Percentiles rank a stretch among this genome's conserved stretches.
phyloP scores from a whole-genome alignment of 1,284 basidiomycete species.

The Lentinula novae-zelandiae region DNA sequence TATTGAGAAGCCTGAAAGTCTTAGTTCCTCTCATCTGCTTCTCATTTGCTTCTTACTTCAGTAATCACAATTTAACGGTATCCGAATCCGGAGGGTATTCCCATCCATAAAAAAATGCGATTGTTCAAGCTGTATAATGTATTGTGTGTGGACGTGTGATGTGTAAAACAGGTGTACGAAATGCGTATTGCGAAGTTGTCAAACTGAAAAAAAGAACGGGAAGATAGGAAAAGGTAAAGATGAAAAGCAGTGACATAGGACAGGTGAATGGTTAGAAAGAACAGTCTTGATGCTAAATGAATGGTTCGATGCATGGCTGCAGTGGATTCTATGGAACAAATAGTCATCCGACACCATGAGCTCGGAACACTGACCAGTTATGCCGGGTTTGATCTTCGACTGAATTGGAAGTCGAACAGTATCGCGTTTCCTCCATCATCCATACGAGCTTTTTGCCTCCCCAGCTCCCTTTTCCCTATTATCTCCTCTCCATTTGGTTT shows the following conservation, averaged over 20 bases:
- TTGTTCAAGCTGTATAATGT: background rate
- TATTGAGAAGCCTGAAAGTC: background rate
- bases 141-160: background rate
- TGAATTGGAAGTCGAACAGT: background rate
- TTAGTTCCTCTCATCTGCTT: background rate
- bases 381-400: background rate
- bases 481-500: slow-evolving; percentile 27
- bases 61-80: background rate
- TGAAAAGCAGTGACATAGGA: background rate
- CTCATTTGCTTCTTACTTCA: background rate
- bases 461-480: slow-evolving; percentile 19
- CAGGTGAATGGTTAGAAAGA: background rate
- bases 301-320: background rate
- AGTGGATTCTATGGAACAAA: background rate
- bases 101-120: background rate
- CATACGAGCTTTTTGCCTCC: slow-evolving; percentile 24
- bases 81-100: background rate
- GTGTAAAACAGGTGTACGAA: background rate
- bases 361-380: background rate
- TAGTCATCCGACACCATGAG: background rate
- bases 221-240: background rate
- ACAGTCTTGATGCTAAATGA: background rate
- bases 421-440: slow-evolving; percentile 7
- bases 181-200: background rate
- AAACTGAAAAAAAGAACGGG: background rate